Percentiles rank a stretch among this genome's conserved stretches.
Conservation (phyloP, 805 yeast genomes). For the Saccharomycopsis olivae region DNA sequence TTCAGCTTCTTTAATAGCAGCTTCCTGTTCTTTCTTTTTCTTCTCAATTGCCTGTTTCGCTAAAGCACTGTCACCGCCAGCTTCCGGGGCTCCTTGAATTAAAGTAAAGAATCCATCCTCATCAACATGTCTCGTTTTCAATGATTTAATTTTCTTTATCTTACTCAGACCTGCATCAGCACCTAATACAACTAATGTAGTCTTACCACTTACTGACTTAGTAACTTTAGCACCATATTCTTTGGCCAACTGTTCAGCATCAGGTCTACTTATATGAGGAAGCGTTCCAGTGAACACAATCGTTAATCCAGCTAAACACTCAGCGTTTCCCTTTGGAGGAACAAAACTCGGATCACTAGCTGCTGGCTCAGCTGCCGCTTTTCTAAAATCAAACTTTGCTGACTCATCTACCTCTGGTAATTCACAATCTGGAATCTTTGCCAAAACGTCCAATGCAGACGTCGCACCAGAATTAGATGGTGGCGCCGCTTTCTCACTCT, state of each 20-base stretch:
- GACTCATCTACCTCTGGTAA: conserved; percentile 38
- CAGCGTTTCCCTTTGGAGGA: conserved; percentile 73
- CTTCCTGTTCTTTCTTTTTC: conserved; percentile 54
- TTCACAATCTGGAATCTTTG: conserved; percentile 64
- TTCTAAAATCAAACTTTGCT: conserved; percentile 44
- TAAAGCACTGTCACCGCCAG: conserved; percentile 78
- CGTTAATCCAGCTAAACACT: conserved; percentile 80
- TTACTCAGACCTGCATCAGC: conserved; percentile 97
- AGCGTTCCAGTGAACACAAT: conserved; percentile 89
- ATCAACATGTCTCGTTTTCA: conserved; percentile 68
- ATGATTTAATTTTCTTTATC: conserved; percentile 63
- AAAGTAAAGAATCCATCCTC: conserved; percentile 79
- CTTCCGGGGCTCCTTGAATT: conserved; percentile 72
- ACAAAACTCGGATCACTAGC: conserved; percentile 28
- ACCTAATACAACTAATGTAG: conserved; percentile 84
- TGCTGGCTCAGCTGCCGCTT: conserved; percentile 28
- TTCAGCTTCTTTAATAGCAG: conserved; percentile 41
- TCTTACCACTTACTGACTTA: conserved; percentile 72
- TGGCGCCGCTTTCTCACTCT: conserved; percentile 19
- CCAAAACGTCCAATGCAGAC: conserved; percentile 44
- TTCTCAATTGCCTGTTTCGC: conserved; percentile 65
- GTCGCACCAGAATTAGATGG: background rate
- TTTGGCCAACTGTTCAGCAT: conserved; percentile 67
- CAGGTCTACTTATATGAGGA: conserved; percentile 68
- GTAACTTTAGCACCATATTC: conserved; percentile 88